Conservation (phyloP, 345 rosid species). For the Citrus sinensis region DNA sequence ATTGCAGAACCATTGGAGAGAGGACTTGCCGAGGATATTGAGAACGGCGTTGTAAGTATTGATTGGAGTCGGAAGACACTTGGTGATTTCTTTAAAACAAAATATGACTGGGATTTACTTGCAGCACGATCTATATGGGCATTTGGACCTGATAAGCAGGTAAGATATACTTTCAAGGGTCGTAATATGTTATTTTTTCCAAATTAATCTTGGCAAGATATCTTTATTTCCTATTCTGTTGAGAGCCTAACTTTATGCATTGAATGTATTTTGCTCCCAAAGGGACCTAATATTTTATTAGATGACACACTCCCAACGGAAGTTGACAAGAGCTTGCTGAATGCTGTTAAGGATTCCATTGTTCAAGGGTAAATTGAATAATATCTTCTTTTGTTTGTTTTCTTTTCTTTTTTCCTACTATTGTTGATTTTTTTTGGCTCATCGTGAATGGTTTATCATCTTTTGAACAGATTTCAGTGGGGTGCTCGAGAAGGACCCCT, state of each 20-base stretch:
- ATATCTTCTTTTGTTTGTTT: neutral
- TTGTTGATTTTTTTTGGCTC: slow-evolving; percentile 1
- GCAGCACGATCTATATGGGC: slow-evolving; percentile 99
- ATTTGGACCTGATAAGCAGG: slow-evolving; percentile 99
- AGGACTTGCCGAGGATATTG: slow-evolving; percentile 96
- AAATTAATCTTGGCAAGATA: neutral
- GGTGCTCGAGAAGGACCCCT: slow-evolving; percentile 99
- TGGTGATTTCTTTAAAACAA: slow-evolving; percentile 91
- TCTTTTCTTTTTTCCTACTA: neutral
- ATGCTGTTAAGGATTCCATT: slow-evolving; percentile 87
- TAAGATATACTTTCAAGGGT: slow-evolving; percentile 11
- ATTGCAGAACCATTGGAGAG: slow-evolving; percentile 96
- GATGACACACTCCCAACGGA: slow-evolving; percentile 96
- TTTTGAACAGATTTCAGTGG: slow-evolving; percentile 81
- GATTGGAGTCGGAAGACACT: slow-evolving; percentile 86
- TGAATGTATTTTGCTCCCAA: slow-evolving; percentile 10
- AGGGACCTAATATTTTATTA: slow-evolving; percentile 91
- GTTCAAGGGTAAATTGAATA: slow-evolving; percentile 74
- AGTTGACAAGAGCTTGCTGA: slow-evolving; percentile 82
- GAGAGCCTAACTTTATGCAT: neutral
- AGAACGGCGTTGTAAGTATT: slow-evolving; percentile 78
- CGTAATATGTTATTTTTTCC: slow-evolving; percentile 6
- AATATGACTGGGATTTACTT: slow-evolving; percentile 96
- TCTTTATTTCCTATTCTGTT: neutral
- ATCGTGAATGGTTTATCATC: slow-evolving; percentile 11